Percentiles rank a stretch among this genome's conserved stretches.
phyloP scores from a whole-genome alignment of 306 rosid genomes.

The Begonia masoniana region DNA sequence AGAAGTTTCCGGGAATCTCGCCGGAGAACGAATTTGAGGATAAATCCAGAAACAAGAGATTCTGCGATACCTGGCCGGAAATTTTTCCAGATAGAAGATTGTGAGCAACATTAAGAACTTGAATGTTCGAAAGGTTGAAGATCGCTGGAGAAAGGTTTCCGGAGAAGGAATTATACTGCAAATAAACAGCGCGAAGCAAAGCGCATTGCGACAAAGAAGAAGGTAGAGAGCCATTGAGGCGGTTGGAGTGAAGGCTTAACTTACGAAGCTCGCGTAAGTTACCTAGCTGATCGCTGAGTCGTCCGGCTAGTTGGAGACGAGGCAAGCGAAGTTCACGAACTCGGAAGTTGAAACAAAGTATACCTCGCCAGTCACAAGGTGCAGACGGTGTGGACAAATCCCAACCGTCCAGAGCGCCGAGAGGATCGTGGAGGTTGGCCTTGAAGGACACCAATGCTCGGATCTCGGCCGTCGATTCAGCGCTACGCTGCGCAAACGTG shows the following conservation, averaged over 20 bases:
- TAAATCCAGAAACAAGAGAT: conserved; percentile 41
- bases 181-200: conserved; percentile 51
- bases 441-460: conserved; percentile 44
- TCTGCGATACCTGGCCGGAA: conserved; percentile 19
- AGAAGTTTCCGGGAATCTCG: conserved; percentile 34
- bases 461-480: conserved; percentile 19
- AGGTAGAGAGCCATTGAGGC: conserved; percentile 55
- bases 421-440: conserved; percentile 42
- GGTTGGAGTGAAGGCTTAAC: conserved; percentile 62
- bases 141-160: conserved; percentile 38
- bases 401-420: conserved; percentile 47
- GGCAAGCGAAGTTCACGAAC: conserved; percentile 51
- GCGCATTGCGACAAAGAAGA: conserved; percentile 44
- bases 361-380: conserved; percentile 77
- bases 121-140: conserved; percentile 58
- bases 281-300: conserved; percentile 26
- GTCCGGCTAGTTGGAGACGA: conserved; percentile 57
- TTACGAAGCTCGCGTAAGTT: conserved; percentile 32
- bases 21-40: conserved; percentile 54
- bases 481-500: conserved; percentile 11
- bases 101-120: conserved; percentile 43
- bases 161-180: conserved; percentile 55
- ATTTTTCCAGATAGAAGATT: conserved; percentile 41
- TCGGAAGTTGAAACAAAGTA: conserved; percentile 32
- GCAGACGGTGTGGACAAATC: conserved; percentile 44